phyloP scores from a whole-genome alignment of 805 yeast genomes.

The Candida ascalaphidarum region DNA sequence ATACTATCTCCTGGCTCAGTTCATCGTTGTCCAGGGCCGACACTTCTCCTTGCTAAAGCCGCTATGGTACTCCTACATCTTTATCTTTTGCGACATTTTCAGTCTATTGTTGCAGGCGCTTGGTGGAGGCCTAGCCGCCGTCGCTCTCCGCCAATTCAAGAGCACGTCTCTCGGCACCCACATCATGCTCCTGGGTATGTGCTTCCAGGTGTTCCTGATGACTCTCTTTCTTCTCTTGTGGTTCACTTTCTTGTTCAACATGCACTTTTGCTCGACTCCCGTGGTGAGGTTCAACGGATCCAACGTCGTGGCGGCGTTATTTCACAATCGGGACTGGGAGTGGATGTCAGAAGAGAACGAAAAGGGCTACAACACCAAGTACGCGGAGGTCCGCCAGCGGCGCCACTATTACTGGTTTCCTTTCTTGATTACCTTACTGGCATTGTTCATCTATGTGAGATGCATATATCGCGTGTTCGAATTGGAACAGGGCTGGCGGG shows the following conservation, averaged over 20 bases:
- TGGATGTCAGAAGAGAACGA: constrained; percentile 6
- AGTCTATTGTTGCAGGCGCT: constrained; percentile 61
- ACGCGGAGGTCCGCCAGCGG: constrained; percentile 22
- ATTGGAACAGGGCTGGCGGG: constrained; percentile 64
- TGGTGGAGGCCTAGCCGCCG: constrained; percentile 48
- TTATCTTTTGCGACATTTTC: constrained; percentile 56
- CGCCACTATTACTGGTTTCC: constrained; percentile 35
- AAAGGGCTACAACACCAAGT: constrained; percentile 23
- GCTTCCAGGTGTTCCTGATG: constrained; percentile 70
- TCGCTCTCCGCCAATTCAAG: constrained; percentile 13
- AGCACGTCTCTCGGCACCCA: constrained; percentile 43
- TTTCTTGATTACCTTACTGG: constrained; percentile 36
- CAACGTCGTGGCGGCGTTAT: constrained; percentile 10
- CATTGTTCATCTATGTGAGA: constrained; percentile 51
- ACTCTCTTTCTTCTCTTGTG: constrained; percentile 45
- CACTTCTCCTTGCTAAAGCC: constrained; percentile 46
- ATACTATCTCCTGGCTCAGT: constrained; percentile 62
- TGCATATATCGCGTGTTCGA: constrained; percentile 71
- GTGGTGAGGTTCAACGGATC: constrained; percentile 15
- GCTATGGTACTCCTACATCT: constrained; percentile 52
- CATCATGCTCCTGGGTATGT: constrained; percentile 72
- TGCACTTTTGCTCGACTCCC: constrained; percentile 21
- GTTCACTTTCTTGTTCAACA: constrained; percentile 35
- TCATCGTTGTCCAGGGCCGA: constrained; percentile 44
- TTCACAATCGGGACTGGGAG: constrained; percentile 12